Conservation (phyloP, 2,329 filamentous ascomycete genomes). For the Beauveria scarabaeidicola region DNA sequence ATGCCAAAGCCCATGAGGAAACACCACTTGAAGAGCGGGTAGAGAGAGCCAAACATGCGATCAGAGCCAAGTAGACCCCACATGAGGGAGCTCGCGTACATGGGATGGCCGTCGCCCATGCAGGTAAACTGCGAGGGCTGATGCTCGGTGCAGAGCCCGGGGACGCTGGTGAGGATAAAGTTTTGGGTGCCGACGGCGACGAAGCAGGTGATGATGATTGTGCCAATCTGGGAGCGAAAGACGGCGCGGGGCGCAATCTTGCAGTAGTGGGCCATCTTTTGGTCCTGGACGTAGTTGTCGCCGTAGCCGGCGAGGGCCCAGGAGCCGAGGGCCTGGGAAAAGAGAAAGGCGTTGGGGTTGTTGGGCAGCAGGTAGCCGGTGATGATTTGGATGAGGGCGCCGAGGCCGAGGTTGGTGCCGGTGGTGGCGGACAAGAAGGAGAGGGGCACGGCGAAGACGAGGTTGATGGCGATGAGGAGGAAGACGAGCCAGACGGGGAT, state of each 20-base stretch:
- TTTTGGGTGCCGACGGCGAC: slow-evolving; percentile 36
- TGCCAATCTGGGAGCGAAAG: slow-evolving; percentile 38
- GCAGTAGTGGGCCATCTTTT: slow-evolving; percentile 43
- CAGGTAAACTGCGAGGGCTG: slow-evolving; percentile 38
- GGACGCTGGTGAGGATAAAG: slow-evolving; percentile 31
- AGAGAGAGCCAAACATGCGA: slow-evolving; percentile 34
- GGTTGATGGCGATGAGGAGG: slow-evolving; percentile 22
- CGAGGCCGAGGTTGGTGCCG: slow-evolving; percentile 33
- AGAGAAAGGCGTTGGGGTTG: slow-evolving; percentile 17
- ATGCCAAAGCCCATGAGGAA: slow-evolving; percentile 32
- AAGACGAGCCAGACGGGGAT: slow-evolving; percentile 19
- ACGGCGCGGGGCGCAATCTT: slow-evolving; percentile 40
- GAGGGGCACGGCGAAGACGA: slow-evolving; percentile 34
- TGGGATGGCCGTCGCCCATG: slow-evolving; percentile 39
- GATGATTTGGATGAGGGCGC: slow-evolving; percentile 34
- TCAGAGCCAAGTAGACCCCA: slow-evolving; percentile 45
- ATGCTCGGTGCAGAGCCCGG: slow-evolving; percentile 21
- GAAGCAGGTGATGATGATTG: slow-evolving; percentile 37
- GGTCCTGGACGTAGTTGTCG: slow-evolving; percentile 36
- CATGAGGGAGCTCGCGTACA: slow-evolving; percentile 35
- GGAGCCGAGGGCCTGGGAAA: slow-evolving; percentile 7
- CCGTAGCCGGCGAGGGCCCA: slow-evolving; percentile 25
- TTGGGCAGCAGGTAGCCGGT: slow-evolving; percentile 18
- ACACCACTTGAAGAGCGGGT: slow-evolving; percentile 35
- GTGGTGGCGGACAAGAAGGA: slow-evolving; percentile 37